A percentile compares a stretch with the other conserved stretches of the same genome.
Evolutionary conservation across 2,329 filamentous ascomycete genomes (phyloP).

Genomic region (Beauveria sp.): DNA sequence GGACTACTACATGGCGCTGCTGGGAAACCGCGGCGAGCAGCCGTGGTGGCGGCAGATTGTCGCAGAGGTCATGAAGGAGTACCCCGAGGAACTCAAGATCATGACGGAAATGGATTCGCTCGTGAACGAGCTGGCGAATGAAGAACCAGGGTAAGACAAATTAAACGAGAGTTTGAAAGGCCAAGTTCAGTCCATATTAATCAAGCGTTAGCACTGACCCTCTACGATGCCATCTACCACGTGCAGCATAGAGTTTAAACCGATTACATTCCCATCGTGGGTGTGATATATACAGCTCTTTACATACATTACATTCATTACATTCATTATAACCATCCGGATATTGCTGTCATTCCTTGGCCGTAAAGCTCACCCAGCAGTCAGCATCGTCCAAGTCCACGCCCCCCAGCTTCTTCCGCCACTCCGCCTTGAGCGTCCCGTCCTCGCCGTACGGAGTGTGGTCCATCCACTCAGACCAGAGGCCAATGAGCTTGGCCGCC

Average conservation of each 20-base stretch:
- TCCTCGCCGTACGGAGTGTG: slow-evolving; percentile 21
- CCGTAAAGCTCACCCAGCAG: slow-evolving; percentile 21
- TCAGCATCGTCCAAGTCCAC: slow-evolving; percentile 18
- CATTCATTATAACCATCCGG: neutral
- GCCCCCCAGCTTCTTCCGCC: slow-evolving; percentile 17
- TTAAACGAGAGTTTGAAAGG: neutral
- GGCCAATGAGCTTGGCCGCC: slow-evolving; percentile 14
- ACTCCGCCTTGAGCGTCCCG: slow-evolving; percentile 18
- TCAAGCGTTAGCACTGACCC: neutral
- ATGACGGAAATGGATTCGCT: neutral
- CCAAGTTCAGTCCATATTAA: neutral
- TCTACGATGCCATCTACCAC: neutral
- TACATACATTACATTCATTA: too few species aligned
- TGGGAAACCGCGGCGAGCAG: slow-evolving; percentile 11
- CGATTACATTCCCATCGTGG: too few species aligned
- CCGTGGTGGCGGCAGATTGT: slow-evolving; percentile 12
- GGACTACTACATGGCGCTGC: slow-evolving; percentile 16
- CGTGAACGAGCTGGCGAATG: neutral
- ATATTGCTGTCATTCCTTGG: neutral
- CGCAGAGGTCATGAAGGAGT: slow-evolving; percentile 10
- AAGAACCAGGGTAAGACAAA: neutral
- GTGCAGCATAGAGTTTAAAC: neutral
- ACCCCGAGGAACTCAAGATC: neutral
- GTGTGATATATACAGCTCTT: too few species aligned
- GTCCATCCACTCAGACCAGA: slow-evolving; percentile 23